Evolutionary conservation across 2,329 filamentous ascomycete genomes (phyloP).

Genomic region (Aspergillus spinulosporus): DNA sequence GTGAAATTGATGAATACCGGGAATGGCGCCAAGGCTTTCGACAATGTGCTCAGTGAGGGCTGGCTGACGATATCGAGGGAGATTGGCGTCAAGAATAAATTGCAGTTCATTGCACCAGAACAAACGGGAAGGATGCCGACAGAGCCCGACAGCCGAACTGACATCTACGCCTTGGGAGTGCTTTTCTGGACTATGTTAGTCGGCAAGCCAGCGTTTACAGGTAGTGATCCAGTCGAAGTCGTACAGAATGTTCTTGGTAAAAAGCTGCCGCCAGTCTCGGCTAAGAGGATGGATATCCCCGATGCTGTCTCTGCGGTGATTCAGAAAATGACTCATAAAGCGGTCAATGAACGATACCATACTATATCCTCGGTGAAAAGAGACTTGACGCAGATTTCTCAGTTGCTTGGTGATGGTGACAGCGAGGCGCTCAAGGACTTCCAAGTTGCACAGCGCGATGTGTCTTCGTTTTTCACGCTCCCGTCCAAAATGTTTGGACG

Average conservation of each 20-base stretch:
- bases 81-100: slow-evolving; percentile 80
- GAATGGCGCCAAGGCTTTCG: slow-evolving; percentile 82
- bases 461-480: slow-evolving; percentile 88
- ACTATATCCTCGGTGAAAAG: slow-evolving; percentile 82
- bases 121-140: slow-evolving; percentile 91
- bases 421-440: slow-evolving; percentile 69
- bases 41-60: slow-evolving; percentile 83
- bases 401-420: slow-evolving; percentile 74
- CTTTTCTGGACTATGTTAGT: slow-evolving; percentile 85
- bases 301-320: slow-evolving; percentile 80
- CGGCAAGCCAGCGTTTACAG: slow-evolving; percentile 76
- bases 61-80: slow-evolving; percentile 84
- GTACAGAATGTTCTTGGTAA: slow-evolving; percentile 85
- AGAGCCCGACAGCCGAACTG: slow-evolving; percentile 86
- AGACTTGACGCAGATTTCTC: slow-evolving; percentile 73
- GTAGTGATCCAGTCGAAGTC: slow-evolving; percentile 78
- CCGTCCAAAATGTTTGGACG: slow-evolving; percentile 80
- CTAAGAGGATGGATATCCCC: slow-evolving; percentile 77
- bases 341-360: slow-evolving; percentile 83
- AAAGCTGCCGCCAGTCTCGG: slow-evolving; percentile 73
- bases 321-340: slow-evolving; percentile 88
- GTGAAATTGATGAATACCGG: slow-evolving; percentile 85
- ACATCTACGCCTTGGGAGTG: slow-evolving; percentile 89
- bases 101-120: slow-evolving; percentile 90
- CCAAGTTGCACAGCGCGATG: slow-evolving; percentile 76